Conservation (phyloP, 805 yeast species). For the Ogataea nakhonphanomensis region DNA sequence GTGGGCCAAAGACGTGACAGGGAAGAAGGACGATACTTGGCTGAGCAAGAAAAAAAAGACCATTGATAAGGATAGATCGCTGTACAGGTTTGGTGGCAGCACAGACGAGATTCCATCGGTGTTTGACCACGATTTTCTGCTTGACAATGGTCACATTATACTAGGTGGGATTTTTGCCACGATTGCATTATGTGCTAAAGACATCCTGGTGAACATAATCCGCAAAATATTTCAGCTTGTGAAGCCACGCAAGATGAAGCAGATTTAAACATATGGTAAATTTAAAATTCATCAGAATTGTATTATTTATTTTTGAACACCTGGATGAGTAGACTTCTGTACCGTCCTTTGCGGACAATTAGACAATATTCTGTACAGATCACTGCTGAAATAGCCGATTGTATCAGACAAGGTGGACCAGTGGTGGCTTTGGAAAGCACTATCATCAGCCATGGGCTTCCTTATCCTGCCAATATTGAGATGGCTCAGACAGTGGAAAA, state of each 20-base stretch:
- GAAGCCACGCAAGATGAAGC: background rate
- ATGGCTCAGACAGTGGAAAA: conserved; percentile 72
- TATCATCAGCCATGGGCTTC: conserved; percentile 86
- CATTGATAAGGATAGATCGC: conserved; percentile 16
- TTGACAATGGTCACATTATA: conserved; percentile 41
- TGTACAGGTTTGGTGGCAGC: conserved; percentile 28
- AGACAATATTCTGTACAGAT: conserved; percentile 11
- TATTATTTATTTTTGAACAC: background rate
- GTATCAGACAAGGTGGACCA: conserved; percentile 54
- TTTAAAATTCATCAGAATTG: background rate
- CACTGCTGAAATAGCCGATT: conserved; percentile 55
- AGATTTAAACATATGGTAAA: conserved; percentile 1
- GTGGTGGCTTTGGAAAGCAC: conserved; percentile 85
- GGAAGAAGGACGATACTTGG: conserved; percentile 31
- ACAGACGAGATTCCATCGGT: conserved; percentile 36
- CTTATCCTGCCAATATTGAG: conserved; percentile 68
- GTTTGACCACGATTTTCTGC: conserved; percentile 40
- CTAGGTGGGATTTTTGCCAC: conserved; percentile 10
- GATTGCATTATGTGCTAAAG: conserved; percentile 7
- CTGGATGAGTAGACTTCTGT: too few relatives aligned
- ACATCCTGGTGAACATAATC: conserved; percentile 8
- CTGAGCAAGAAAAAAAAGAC: conserved; percentile 24
- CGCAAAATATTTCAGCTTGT: background rate
- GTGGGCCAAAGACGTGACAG: conserved; percentile 27
- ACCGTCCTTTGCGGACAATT: background rate